Evolutionary conservation across 805 yeast species (phyloP), one percentile per base, ranked within the genome.

Genomic region (Pichia paraexigua): DNA sequence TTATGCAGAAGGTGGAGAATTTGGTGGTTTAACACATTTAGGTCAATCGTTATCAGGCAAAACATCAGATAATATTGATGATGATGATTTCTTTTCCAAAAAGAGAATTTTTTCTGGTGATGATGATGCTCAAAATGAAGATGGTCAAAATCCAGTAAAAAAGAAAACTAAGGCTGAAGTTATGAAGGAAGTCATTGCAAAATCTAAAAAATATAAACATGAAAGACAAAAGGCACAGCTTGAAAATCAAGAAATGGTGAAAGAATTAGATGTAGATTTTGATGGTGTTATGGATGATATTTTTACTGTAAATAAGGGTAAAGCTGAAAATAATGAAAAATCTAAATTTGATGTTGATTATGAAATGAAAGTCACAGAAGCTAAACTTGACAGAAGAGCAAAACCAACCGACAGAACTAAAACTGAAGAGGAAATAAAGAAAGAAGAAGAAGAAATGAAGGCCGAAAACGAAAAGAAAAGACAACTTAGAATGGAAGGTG

Each of bases 131-230:
- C 25, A 25, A 21, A 78, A 69, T 3, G 63, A 60, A 2, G 69
- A 60, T 21, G 70, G 54, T 6, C 68, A 61, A 45, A 17, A n/a
- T 35, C 81, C 83, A 1, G 66, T 71, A n/a, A 76, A 81, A 53
- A 84, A 82, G 67, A 87, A 84, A 68, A 80, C 88, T 20, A 87
- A 87, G 61, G 85, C 86, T 40, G 95, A 87, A 66, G 92, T 87
- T 40, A 87, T 87, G 95, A 79, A 83, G 58, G 95, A 87, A 63
- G 78, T 87, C 46, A 87, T 87, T 53, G 89, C 94, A 39, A 87
- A 87, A 67, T 84, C 94, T 18, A 87, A 87, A 61, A 82, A 77
- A 60, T 78, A 85, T 67, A 86, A 84, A 61, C 83, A 82, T 37
- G 87, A 85, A 65, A 79, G 94, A 65, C 92, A 87, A 66, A 69